A percentile compares a stretch with the other conserved stretches of the same genome.
These are phyloP conservation scores for Pseudocercospora crystallina DNA, from an alignment of 2,329 filamentous ascomycete genomes.

Conservation along the genomic window DNA sequence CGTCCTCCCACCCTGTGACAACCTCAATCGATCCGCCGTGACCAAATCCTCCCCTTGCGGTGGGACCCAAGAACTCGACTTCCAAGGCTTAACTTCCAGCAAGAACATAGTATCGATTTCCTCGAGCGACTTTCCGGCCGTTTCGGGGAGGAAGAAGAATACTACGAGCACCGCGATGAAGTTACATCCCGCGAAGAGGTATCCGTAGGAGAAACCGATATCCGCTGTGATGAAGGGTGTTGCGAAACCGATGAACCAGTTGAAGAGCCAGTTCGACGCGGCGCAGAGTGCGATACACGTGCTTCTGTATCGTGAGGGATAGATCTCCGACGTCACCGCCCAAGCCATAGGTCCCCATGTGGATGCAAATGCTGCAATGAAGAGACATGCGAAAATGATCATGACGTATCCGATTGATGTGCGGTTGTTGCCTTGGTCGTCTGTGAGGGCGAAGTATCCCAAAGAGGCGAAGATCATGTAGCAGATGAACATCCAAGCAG, in stretches of 20 bases:
- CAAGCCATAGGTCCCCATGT: conserved; percentile 63
- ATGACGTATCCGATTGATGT: conserved; percentile 56
- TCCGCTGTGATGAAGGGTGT: conserved; percentile 32
- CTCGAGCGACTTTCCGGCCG: conserved; percentile 33
- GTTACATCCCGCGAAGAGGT: conserved; percentile 35
- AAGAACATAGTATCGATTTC: conserved; percentile 37
- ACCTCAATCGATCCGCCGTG: conserved; percentile 27
- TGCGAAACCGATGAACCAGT: conserved; percentile 29
- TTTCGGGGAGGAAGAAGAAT: conserved; percentile 37
- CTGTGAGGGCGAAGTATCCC: conserved; percentile 42
- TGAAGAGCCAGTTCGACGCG: conserved; percentile 57
- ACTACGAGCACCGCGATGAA: conserved; percentile 30
- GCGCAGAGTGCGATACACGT: conserved; percentile 57
- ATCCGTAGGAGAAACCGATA: conserved; percentile 38
- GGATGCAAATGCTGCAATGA: conserved; percentile 63
- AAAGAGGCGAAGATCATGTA: conserved; percentile 54
- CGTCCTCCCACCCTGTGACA: conserved; percentile 26
- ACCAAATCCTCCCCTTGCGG: conserved; percentile 26
- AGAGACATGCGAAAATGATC: conserved; percentile 67
- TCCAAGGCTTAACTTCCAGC: conserved; percentile 27
- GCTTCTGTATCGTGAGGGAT: conserved; percentile 57
- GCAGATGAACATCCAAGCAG: conserved; percentile 52
- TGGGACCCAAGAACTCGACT: conserved; percentile 32
- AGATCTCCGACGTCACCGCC: conserved; percentile 51
- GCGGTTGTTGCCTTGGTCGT: conserved; percentile 24